Conservation (phyloP, 2,329 filamentous ascomycete species). For the Xylaria sp. region DNA sequence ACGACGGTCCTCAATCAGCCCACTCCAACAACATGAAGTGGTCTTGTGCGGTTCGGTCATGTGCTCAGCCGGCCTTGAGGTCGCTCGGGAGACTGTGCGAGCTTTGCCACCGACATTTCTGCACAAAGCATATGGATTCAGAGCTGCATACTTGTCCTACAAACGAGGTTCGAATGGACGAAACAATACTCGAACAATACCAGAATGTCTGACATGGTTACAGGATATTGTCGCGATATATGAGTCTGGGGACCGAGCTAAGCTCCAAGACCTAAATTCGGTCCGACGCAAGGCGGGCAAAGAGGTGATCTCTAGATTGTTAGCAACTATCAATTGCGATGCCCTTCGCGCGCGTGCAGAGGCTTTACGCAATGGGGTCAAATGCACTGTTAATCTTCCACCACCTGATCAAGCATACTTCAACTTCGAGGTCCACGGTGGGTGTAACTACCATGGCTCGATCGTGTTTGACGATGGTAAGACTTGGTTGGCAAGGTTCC, state of each 20-base stretch:
- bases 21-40: conserved; percentile 26
- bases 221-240: conserved; percentile 31
- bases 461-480: conserved; percentile 35
- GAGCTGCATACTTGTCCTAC: conserved; percentile 31
- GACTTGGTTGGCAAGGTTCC: conserved; percentile 34
- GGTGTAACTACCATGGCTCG: conserved; percentile 32
- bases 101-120: conserved; percentile 31
- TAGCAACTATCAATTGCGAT: conserved; percentile 31
- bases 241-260: conserved; percentile 24
- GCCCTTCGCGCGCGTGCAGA: conserved; percentile 27
- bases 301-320: conserved; percentile 30
- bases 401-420: conserved; percentile 31
- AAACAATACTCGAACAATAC: conserved; percentile 26
- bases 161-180: conserved; percentile 25
- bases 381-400: conserved; percentile 33
- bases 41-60: conserved; percentile 29
- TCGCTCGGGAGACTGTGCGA: conserved; percentile 21
- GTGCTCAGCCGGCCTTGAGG: conserved; percentile 27
- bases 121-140: conserved; percentile 25
- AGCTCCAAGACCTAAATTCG: conserved; percentile 23
- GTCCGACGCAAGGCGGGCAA: conserved; percentile 26
- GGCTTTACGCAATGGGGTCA: conserved; percentile 25
- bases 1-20: conserved; percentile 5
- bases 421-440: conserved; percentile 27
- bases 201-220: conserved; percentile 26